Conservation (phyloP, 805 yeast species). For the Zygotorulaspora sp. region DNA sequence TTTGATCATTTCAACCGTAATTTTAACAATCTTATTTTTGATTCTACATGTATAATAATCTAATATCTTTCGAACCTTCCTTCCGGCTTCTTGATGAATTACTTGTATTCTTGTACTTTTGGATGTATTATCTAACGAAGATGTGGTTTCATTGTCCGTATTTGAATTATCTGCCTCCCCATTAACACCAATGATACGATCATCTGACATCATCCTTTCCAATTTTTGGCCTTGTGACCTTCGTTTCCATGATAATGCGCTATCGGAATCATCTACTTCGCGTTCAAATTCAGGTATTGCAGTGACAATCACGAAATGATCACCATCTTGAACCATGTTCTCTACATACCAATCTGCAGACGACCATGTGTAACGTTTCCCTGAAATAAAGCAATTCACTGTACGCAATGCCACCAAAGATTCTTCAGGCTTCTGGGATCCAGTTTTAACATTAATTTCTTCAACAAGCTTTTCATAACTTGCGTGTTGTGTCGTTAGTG, state of each 20-base stretch:
- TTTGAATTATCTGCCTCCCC: conserved; percentile 7
- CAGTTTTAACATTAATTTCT: conserved; percentile 6
- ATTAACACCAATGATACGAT: conserved; percentile 3
- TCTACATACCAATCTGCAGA: conserved; percentile 65
- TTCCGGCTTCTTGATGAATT: conserved; percentile 26
- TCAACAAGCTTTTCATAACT: conserved; percentile 18
- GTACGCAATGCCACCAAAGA: conserved; percentile 16
- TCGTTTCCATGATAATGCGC: conserved; percentile 5
- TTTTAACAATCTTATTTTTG: conserved; percentile 23
- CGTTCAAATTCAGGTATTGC: conserved; percentile 40
- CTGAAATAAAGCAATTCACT: conserved; percentile 57
- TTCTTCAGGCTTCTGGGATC: conserved; percentile 8
- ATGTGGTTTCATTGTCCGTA: conserved; percentile 6
- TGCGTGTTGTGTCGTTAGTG: conserved; percentile 22
- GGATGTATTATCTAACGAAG: conserved; percentile 4
- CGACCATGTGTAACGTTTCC: conserved; percentile 70
- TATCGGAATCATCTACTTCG: conserved; percentile 15
- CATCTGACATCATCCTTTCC: conserved; percentile 3
- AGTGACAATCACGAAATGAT: conserved; percentile 55
- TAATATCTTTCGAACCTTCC: conserved; percentile 22
- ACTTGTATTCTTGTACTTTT: conserved; percentile 22
- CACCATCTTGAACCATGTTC: conserved; percentile 55
- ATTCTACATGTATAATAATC: conserved; percentile 28
- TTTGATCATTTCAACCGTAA: conserved; percentile 33
- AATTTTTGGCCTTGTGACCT: conserved; percentile 6